Base-by-base conservation (phyloP, 139 green algal species). In the Picochlorum sp. region DNA sequence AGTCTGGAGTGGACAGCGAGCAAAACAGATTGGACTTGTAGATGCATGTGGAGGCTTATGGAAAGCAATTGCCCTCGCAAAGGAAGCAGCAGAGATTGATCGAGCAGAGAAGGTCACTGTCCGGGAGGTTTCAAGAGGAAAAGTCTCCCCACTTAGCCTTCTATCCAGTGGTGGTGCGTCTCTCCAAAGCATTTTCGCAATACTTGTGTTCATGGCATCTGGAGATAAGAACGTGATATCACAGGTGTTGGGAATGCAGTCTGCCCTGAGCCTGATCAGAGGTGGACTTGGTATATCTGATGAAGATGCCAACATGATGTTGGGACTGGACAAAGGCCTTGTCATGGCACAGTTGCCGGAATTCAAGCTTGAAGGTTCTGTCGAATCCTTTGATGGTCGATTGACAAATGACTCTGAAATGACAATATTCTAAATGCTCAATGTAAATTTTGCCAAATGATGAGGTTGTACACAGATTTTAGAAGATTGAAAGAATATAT, bases 21-120 rank as follows among this genome's bases (percentile, higher is more conserved):
- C 91, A 2, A 51, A 82, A 11, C 24, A 83, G 45, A 30, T 69
- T 16, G 77, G 89, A 7, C 79, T 97, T 68, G 83, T 97, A 9
- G 91, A 97, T 68, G 74, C 72, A 2, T 50, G 96, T 56, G 91
- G 91, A 5, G 91, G 91, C 28, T 54, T 97, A 21, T 23, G 59
- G 20, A 54, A 69, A 16, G 90, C 91, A 2, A 30, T 97, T 5
- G 71, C 70, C 4, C 63, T 97, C 49, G 91, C 85, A 20, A 92
- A 92, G 71, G 63, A 86, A 58, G 69, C 75, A 16, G 89, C 91
- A 15, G 80, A 67, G 26, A 76, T 92, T 49, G 26, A 41, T 67
- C 2, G 44, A 21, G 69, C 70, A 2, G 77, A 86, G 62, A 37
- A 54, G 38, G 70, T 86, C 16, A 65, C 60, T 1, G 31, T 88